Conservation (phyloP, 129 eudicot genomes). For the Tagetes erecta region DNA sequence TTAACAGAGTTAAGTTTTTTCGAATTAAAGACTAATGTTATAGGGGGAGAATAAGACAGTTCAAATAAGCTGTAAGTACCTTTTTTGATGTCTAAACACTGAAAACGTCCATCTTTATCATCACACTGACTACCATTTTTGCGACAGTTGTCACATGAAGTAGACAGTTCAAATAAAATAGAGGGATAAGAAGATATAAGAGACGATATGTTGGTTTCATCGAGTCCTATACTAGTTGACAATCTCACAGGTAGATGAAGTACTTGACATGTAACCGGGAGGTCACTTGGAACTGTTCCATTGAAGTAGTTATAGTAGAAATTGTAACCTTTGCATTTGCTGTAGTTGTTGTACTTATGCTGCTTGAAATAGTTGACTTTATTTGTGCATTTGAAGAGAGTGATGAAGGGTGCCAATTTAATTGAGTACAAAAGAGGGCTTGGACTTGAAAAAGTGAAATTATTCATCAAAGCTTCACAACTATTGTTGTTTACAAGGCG, state of each 20-base stretch:
- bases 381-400: constrained; percentile 40
- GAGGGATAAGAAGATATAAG: background rate
- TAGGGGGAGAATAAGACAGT: no score
- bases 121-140: constrained; percentile 21
- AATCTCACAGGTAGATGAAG: background rate
- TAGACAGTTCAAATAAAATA: constrained; percentile 18
- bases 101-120: background rate
- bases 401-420: constrained; percentile 9
- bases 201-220: constrained; percentile 22
- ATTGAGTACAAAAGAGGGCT: constrained; percentile 28
- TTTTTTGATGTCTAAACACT: constrained; percentile 1
- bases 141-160: constrained; percentile 22
- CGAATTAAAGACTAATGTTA: no score
- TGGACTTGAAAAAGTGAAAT: constrained; percentile 22
- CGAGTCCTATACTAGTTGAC: no score
- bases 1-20: no score
- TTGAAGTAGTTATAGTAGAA: constrained; percentile 8
- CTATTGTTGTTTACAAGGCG: background rate
- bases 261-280: constrained; percentile 25
- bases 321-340: background rate
- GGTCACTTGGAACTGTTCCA: constrained; percentile 4
- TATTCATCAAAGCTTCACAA: constrained; percentile 23
- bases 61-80: no score
- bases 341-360: constrained; percentile 12
- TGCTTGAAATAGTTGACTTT: background rate